phyloP scores from a whole-genome alignment of 2,329 filamentous ascomycete species.

The Incumbomyces lentus region DNA sequence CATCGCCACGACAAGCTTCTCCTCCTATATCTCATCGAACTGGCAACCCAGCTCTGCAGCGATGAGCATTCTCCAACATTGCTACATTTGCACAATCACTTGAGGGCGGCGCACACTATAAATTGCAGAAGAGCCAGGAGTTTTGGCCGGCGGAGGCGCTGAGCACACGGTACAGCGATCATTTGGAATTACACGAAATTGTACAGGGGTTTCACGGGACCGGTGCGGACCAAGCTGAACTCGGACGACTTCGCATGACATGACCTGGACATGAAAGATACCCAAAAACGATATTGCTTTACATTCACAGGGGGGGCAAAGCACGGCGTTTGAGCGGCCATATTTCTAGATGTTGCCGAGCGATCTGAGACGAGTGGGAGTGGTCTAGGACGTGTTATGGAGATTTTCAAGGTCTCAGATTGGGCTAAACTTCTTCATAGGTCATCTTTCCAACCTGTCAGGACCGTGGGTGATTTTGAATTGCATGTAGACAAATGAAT shows the following conservation, averaged over 20 bases:
- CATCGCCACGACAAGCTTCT: conserved; percentile 16
- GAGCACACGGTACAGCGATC: background rate
- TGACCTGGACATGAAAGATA: conserved; percentile 2
- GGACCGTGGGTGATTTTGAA: background rate
- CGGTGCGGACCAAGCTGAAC: background rate
- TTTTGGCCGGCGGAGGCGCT: background rate
- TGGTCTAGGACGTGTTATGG: background rate
- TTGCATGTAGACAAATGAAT: background rate
- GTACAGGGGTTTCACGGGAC: conserved; percentile 4
- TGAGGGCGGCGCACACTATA: background rate
- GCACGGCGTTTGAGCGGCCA: background rate
- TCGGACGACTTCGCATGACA: conserved; percentile 1
- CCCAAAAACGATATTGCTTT: background rate
- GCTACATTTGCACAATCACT: background rate
- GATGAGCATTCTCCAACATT: background rate
- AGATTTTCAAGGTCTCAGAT: background rate
- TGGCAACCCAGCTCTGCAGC: conserved; percentile 7
- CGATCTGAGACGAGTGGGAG: background rate
- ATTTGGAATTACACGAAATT: background rate
- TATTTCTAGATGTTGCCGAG: background rate
- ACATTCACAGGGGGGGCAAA: background rate
- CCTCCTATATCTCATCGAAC: conserved; percentile 18
- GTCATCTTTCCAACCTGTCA: background rate
- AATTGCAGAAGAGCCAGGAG: conserved; percentile 2
- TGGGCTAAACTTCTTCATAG: background rate